phyloP scores from a whole-genome alignment of 2,329 filamentous ascomycete species.

The Beauveria brongniartii region DNA sequence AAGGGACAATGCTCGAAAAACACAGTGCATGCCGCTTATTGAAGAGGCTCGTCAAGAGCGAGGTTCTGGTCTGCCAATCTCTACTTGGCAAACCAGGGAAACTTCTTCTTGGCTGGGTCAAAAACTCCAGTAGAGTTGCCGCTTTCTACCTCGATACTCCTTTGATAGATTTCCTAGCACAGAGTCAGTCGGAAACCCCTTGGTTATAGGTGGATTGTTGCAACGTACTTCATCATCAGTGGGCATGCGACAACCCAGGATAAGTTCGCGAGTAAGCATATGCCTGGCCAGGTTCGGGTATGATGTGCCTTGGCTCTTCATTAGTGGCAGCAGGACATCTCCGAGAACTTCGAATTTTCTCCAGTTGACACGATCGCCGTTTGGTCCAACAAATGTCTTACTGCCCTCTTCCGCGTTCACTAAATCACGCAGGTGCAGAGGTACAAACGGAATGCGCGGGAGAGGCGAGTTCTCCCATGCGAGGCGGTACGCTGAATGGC shows the following conservation, averaged over 20 bases:
- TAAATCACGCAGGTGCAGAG: constrained; percentile 79
- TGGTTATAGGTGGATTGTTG: too few species aligned
- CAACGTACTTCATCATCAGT: constrained; percentile 77
- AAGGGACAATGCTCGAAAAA: background rate
- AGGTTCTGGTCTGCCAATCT: constrained; percentile 6
- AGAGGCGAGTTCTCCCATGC: constrained; percentile 93
- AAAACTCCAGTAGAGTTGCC: constrained; percentile 30
- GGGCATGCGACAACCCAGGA: constrained; percentile 73
- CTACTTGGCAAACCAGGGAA: constrained; percentile 55
- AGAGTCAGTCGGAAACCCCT: background rate
- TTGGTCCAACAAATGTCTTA: constrained; percentile 71
- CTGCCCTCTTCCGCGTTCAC: constrained; percentile 91
- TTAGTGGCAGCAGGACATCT: constrained; percentile 81
- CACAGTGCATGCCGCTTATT: background rate
- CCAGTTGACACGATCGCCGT: constrained; percentile 82
- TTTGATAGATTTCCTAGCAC: constrained; percentile 54
- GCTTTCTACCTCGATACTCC: constrained; percentile 52
- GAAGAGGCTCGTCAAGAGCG: background rate
- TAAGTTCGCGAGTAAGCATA: constrained; percentile 63
- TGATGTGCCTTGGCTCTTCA: constrained; percentile 80
- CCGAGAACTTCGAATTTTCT: constrained; percentile 96
- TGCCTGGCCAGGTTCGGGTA: constrained; percentile 66
- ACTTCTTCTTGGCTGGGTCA: constrained; percentile 54
- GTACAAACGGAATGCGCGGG: constrained; percentile 88
- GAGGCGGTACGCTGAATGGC: constrained; percentile 88